Evolutionary conservation across 495 filamentous ascomycete genomes (phyloP).

Genomic region (Hypomontagnella submonticulosa): DNA sequence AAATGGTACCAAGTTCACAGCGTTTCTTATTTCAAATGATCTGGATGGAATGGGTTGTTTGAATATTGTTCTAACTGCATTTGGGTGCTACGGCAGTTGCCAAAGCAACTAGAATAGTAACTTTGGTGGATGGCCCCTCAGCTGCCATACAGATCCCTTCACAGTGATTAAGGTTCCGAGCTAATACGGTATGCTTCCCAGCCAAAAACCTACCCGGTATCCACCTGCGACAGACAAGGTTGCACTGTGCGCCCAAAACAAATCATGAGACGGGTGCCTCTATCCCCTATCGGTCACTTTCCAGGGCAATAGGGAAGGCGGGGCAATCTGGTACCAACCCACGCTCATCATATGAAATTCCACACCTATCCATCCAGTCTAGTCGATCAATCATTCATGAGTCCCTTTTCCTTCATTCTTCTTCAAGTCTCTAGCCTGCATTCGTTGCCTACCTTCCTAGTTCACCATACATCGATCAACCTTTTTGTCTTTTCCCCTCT

Average conservation of each 20-base stretch:
- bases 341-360: slow-evolving; percentile 48
- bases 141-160: background rate
- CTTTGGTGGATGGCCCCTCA: slow-evolving; percentile 13
- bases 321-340: slow-evolving; percentile 47
- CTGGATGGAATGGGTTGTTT: slow-evolving; percentile 17
- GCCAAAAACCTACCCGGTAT: background rate
- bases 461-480: slow-evolving; percentile 26
- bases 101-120: slow-evolving; percentile 29
- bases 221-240: slow-evolving; percentile 20
- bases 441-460: slow-evolving; percentile 35
- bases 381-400: slow-evolving; percentile 43
- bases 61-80: slow-evolving; percentile 40
- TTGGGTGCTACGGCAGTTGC: slow-evolving; percentile 29
- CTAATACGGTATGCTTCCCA: slow-evolving; percentile 10
- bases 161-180: slow-evolving; percentile 9
- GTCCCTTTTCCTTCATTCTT: slow-evolving; percentile 42
- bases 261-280: slow-evolving; percentile 40
- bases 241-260: slow-evolving; percentile 45
- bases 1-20: slow-evolving; percentile 18
- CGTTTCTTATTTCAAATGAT: slow-evolving; percentile 15
- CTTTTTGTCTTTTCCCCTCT: slow-evolving; percentile 27
- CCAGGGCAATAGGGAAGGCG: slow-evolving; percentile 45
- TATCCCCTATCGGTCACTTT: slow-evolving; percentile 41
- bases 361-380: slow-evolving; percentile 39
- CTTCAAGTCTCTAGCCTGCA: slow-evolving; percentile 27